Percentiles rank a stretch among this genome's conserved stretches.
phyloP scores from a whole-genome alignment of 257 asterid species.

The Fraxinus cuspidata region DNA sequence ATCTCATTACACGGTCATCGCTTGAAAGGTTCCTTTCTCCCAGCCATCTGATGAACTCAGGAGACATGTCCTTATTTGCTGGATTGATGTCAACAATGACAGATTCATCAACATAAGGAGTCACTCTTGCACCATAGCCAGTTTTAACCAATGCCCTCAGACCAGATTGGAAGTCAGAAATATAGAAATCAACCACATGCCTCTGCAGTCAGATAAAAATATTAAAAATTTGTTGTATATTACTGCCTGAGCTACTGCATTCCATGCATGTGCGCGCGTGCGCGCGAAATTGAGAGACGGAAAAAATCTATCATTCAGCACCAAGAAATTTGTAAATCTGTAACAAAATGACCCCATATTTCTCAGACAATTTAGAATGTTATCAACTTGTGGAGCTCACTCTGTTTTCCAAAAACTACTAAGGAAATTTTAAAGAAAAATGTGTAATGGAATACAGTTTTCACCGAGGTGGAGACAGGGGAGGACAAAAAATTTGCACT shows the following conservation, averaged over 20 bases:
- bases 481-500: too few relatives aligned
- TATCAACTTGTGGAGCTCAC: neutral
- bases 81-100: constrained; percentile 58
- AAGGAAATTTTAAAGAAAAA: neutral
- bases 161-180: constrained; percentile 71
- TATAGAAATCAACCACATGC: constrained; percentile 64
- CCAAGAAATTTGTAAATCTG: too few relatives aligned
- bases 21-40: constrained; percentile 60
- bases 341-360: too few relatives aligned
- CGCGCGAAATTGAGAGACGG: neutral
- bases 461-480: too few relatives aligned
- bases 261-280: neutral
- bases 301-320: too few relatives aligned
- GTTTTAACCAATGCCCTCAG: constrained; percentile 66
- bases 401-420: neutral
- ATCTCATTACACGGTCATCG: constrained; percentile 63
- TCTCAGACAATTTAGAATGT: neutral
- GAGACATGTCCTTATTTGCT: constrained; percentile 51
- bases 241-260: neutral
- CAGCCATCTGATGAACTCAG: constrained; percentile 58
- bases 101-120: constrained; percentile 66
- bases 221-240: neutral
- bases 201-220: constrained; percentile 44
- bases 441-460: neutral
- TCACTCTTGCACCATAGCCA: constrained; percentile 59